A percentile compares a stretch with the other conserved stretches of the same genome.
Evolutionary conservation across 495 filamentous ascomycete genomes (phyloP).

Genomic region (Penicillium desertorum): DNA sequence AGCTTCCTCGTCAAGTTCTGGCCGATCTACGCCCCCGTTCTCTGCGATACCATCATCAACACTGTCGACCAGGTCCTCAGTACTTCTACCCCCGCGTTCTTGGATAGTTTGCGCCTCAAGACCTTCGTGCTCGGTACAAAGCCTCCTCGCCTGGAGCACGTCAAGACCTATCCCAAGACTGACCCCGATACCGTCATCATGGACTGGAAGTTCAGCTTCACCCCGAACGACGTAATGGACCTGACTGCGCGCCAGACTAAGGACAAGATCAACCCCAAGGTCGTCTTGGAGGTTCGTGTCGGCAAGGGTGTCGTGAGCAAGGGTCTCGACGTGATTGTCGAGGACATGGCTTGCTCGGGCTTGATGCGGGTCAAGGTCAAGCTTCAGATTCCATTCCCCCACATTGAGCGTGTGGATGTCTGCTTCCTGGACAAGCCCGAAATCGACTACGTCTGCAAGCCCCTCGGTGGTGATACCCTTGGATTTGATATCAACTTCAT

Average conservation of each 20-base stretch:
- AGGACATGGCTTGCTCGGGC: constrained; percentile 93
- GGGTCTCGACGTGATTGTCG: constrained; percentile 94
- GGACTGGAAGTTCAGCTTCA: constrained; percentile 99
- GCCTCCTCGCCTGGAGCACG: constrained; percentile 92
- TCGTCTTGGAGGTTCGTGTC: constrained; percentile 88
- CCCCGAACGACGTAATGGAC: constrained; percentile 88
- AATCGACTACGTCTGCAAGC: constrained; percentile 97
- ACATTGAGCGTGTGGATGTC: constrained; percentile 88
- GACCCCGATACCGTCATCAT: constrained; percentile 94
- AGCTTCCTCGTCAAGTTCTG: constrained; percentile 98
- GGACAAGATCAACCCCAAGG: constrained; percentile 95
- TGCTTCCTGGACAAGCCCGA: constrained; percentile 75
- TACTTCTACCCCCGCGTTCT: constrained; percentile 82
- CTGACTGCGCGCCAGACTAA: constrained; percentile 86
- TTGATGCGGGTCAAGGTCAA: constrained; percentile 97
- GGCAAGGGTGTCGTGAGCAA: constrained; percentile 95
- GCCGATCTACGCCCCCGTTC: constrained; percentile 95
- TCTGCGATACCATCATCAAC: constrained; percentile 86
- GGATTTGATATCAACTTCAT: constrained; percentile 99
- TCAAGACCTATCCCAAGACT: constrained; percentile 95
- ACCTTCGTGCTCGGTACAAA: constrained; percentile 91
- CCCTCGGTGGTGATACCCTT: constrained; percentile 89
- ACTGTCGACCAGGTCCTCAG: constrained; percentile 95
- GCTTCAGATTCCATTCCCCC: constrained; percentile 92
- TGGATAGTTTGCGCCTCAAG: constrained; percentile 90